A percentile compares a stretch with the other conserved stretches of the same genome.
Conservation (phyloP, 164 flowering plant species). For the grape (Vitis vinifera) region ASM3070453v1 NC_081819.1:17417001-17417500, state of each 20-base stretch:
- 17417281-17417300: slow-evolving; percentile 42
- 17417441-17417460: slow-evolving; percentile 41
- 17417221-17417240: slow-evolving; percentile 47
- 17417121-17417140: slow-evolving; percentile 42
- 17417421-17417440: slow-evolving; percentile 17
- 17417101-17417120: slow-evolving; percentile 59
- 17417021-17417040: slow-evolving; percentile 52
- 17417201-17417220: slow-evolving; percentile 35
- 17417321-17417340: slow-evolving; percentile 41
- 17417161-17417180: slow-evolving; percentile 35
- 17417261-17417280: slow-evolving; percentile 41
- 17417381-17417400: slow-evolving; percentile 55
- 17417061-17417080: slow-evolving; percentile 45
- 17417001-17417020: slow-evolving; percentile 56
- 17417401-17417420: slow-evolving; percentile 46
- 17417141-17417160: slow-evolving; percentile 32
- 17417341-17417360: slow-evolving; percentile 48
- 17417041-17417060: slow-evolving; percentile 57
- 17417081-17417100: slow-evolving; percentile 61
- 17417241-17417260: slow-evolving; percentile 37
- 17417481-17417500: slow-evolving; percentile 16
- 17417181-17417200: slow-evolving; percentile 32
- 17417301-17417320: slow-evolving; percentile 40
- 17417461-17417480: slow-evolving; percentile 51
- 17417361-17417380: slow-evolving; percentile 50